Evolutionary conservation across 129 eudicot species (phyloP), one percentile per base, ranked within the genome.

Genomic region (Silybum marianum): DNA sequence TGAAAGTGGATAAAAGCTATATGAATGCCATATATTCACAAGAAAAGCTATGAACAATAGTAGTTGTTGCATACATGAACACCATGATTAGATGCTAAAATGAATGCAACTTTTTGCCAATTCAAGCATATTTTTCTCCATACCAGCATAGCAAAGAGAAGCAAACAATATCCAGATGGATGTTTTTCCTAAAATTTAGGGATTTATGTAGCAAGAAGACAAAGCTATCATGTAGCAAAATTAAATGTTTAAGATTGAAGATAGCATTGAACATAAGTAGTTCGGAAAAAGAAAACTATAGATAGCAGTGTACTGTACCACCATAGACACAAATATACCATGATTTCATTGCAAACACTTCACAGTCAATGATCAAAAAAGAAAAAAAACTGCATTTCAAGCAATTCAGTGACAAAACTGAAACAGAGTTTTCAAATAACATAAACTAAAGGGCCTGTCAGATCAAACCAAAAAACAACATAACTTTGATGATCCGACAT

Each of bases 281-380:
- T 48, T 48, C 62, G 1, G n/a, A 13, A 32, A 5, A 54, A 13
- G 4, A 54, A 54, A 14, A 58, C 66, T 58, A 24, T 58, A 58
- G 66, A 58, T 19, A 51, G 7, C 63, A 18, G 21, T 11, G 58
- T 46, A 48, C 1, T 7, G 51, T 42, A 42, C 51, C 14, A 42
- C 51, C 3, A 3, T 38, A 60, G 19, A 19, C 70, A 38, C 38
- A 75, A 40, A 21, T 36, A n/a, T 6, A 71, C 22, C 58, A 63
- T 25, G 65, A 62, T 71, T 19, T 54, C 24, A 73, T 81, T 65
- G 7, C 38, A 73, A 81, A 39, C 48, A 62, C 48, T 24, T 73
- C 68, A 63, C 67, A n/a, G 3, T 60, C 28, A 25, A 73, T 32
- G 66, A 51, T 39, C 73, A 32, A 32, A 73, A 23, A 72, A 44